These are phyloP conservation scores for Fagopyrum homotropicum DNA, from an alignment of 148 eudicot genomes.

Conservation along the genomic window DNA sequence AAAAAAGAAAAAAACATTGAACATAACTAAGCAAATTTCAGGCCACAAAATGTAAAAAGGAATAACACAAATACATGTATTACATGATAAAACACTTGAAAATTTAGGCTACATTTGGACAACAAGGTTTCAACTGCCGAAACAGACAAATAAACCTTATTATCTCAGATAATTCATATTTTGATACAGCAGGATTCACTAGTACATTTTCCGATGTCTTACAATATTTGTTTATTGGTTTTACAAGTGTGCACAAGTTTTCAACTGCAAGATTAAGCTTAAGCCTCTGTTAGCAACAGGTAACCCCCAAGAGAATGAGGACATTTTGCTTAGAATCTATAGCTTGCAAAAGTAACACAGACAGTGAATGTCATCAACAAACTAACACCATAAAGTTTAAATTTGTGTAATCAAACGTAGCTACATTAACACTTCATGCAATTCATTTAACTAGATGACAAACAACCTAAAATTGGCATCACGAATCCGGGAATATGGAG, in stretches of 20 bases:
- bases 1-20: neutral
- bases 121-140: no score
- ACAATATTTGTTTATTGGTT: neutral
- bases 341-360: neutral
- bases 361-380: neutral
- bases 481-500: neutral
- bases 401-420: neutral
- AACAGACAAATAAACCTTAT: no score
- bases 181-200: neutral
- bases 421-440: neutral
- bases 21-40: neutral
- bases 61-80: no score
- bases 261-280: neutral
- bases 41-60: neutral
- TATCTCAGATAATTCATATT: neutral
- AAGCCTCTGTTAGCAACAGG: neutral
- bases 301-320: neutral
- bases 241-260: neutral
- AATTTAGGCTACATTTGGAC: neutral
- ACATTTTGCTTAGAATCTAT: neutral
- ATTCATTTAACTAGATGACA: neutral
- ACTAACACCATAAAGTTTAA: neutral
- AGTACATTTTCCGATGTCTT: neutral
- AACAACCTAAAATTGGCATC: neutral
- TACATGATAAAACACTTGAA: neutral